Conservation (phyloP, 768 basidiomycete genomes). For the Leccinum uliginosum region DNA sequence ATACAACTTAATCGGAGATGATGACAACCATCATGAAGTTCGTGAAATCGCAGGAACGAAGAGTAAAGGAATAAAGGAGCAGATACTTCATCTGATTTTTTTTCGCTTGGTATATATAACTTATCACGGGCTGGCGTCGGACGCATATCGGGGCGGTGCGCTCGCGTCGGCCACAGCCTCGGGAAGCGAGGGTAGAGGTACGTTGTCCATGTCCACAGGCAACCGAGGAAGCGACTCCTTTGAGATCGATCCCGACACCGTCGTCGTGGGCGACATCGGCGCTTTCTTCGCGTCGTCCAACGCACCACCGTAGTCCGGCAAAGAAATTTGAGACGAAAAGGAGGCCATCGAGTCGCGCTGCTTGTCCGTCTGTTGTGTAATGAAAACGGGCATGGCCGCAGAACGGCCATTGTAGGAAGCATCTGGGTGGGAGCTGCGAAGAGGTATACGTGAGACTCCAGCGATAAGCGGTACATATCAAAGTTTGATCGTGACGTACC, state of each 20-base stretch:
- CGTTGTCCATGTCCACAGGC: constrained; percentile 15
- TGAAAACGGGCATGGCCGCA: constrained; percentile 39
- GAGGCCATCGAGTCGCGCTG: constrained; percentile 49
- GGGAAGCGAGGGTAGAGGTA: constrained; percentile 19
- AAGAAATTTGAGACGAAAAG: constrained; percentile 40
- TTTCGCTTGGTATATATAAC: background rate
- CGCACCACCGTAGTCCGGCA: constrained; percentile 37
- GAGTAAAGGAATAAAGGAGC: background rate
- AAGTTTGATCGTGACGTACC: constrained; percentile 19
- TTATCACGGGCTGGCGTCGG: constrained; percentile 13
- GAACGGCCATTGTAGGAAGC: constrained; percentile 19
- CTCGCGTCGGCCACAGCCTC: constrained; percentile 11
- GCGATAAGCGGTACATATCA: background rate
- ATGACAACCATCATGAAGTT: background rate
- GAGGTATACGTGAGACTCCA: background rate
- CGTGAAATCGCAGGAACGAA: background rate
- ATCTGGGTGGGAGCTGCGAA: constrained; percentile 20
- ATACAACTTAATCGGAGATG: constrained; percentile 22
- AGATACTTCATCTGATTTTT: background rate
- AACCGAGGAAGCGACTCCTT: constrained; percentile 25
- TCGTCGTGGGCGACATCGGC: constrained; percentile 20
- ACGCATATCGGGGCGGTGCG: constrained; percentile 22
- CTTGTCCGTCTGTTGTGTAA: constrained; percentile 41
- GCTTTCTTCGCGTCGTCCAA: constrained; percentile 24
- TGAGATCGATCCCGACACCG: constrained; percentile 20